Evolutionary conservation across 2,329 filamentous ascomycete species (phyloP).

Genomic region (Fusarium coffeatum): DNA sequence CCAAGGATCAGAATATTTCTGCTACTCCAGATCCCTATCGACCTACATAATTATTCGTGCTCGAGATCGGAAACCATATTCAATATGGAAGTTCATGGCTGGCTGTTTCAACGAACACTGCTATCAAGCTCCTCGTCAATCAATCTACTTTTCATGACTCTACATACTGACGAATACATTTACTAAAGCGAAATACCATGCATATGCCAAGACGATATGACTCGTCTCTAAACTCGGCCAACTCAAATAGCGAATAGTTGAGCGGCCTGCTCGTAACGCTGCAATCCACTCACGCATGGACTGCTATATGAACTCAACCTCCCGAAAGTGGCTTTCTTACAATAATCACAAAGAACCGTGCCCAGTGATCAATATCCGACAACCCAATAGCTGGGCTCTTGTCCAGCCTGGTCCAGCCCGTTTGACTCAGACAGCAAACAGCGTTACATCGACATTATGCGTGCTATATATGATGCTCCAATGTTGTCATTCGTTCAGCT

Average conservation of each 20-base stretch:
- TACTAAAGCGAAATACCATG: not conserved
- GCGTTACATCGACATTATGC: not conserved
- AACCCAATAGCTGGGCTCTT: not conserved
- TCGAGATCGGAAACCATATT: too few species aligned
- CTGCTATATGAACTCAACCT: not conserved
- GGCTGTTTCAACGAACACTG: too few species aligned
- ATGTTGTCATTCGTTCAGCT: not conserved
- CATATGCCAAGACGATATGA: not conserved
- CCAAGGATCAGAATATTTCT: too few species aligned
- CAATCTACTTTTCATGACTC: not conserved
- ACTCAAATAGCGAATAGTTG: not conserved
- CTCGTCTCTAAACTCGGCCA: too few species aligned
- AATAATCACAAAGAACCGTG: not conserved
- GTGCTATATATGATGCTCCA: not conserved
- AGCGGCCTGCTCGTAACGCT: not conserved
- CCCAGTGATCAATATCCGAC: not conserved
- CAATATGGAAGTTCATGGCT: too few species aligned
- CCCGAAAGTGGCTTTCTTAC: not conserved
- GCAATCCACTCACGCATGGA: not conserved
- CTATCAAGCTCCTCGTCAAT: too few species aligned
- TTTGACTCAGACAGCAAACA: not conserved
- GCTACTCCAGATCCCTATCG: too few species aligned
- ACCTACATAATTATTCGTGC: too few species aligned
- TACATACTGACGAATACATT: not conserved
- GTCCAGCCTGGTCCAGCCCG: not conserved